A percentile compares a stretch with the other conserved stretches of the same genome.
phyloP scores from a whole-genome alignment of 306 rosid species.

The Leucaena leucocephala region DNA sequence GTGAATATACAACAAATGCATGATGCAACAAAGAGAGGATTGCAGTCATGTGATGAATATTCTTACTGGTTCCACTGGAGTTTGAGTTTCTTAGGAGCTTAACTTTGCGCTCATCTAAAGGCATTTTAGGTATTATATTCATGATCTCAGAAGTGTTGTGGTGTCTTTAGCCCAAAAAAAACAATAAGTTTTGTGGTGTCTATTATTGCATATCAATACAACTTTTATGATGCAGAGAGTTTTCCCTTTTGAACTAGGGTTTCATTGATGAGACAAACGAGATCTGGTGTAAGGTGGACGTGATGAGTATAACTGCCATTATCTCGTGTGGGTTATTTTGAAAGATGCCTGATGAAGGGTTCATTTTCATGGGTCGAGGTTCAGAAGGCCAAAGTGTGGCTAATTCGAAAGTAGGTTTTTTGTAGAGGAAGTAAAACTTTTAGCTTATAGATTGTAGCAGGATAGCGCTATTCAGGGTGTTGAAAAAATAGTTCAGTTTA shows the following conservation, averaged over 20 bases:
- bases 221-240: background rate
- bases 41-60: constrained; percentile 8
- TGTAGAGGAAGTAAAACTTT: background rate
- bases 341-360: background rate
- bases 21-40: constrained; percentile 3
- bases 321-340: background rate
- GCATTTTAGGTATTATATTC: background rate
- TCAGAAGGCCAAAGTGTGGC: background rate
- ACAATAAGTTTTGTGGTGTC: background rate
- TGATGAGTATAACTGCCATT: background rate
- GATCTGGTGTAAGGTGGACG: background rate
- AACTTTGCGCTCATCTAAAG: background rate
- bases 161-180: no score
- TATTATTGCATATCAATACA: background rate
- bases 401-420: background rate
- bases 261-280: background rate
- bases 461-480: constrained; percentile 2
- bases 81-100: constrained; percentile 16
- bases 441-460: background rate
- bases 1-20: background rate
- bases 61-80: background rate
- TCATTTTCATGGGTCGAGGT: background rate
- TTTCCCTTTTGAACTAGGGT: background rate
- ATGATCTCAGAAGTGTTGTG: background rate
- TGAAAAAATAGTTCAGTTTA: background rate